phyloP scores from a whole-genome alignment of 2,329 filamentous ascomycete species.

The Aschersonia sp. region DNA sequence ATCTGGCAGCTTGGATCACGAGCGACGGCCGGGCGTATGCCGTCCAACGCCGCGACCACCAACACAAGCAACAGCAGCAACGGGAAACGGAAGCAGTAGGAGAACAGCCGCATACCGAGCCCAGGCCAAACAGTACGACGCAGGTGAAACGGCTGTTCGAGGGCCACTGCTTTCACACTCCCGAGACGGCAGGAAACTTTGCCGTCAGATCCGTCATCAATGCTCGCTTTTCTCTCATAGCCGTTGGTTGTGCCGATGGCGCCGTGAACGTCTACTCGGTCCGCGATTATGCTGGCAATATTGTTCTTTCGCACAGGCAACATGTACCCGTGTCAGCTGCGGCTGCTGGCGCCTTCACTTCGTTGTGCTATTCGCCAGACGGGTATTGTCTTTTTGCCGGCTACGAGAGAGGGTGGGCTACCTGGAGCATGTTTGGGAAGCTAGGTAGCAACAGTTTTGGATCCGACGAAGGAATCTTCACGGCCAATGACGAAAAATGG shows the following conservation, averaged over 20 bases:
- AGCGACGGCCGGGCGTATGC: constrained; percentile 80
- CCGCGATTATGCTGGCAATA: constrained; percentile 85
- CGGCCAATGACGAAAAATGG: constrained; percentile 66
- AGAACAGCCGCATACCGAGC: constrained; percentile 7
- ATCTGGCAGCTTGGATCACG: constrained; percentile 83
- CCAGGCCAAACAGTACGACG: constrained; percentile 12
- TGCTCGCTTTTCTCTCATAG: constrained; percentile 85
- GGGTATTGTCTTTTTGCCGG: constrained; percentile 93
- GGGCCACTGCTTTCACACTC: constrained; percentile 80
- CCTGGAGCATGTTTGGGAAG: constrained; percentile 96
- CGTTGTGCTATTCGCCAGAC: constrained; percentile 79
- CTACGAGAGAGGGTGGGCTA: constrained; percentile 85
- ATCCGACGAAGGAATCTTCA: constrained; percentile 48
- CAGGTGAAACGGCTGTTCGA: constrained; percentile 61
- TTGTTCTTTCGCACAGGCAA: constrained; percentile 73
- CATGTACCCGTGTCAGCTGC: constrained; percentile 51
- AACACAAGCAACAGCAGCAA: background rate
- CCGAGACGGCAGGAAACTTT: constrained; percentile 40
- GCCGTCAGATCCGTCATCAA: constrained; percentile 76
- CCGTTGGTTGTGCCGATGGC: constrained; percentile 69
- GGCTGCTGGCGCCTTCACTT: constrained; percentile 57
- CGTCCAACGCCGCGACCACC: constrained; percentile 54
- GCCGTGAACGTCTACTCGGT: constrained; percentile 81
- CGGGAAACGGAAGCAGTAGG: constrained; percentile 18
- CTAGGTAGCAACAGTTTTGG: constrained; percentile 73